A percentile compares a stretch with the other conserved stretches of the same genome.
Evolutionary conservation across 2,329 filamentous ascomycete genomes (phyloP).

Genomic region (Aspergillus fructus): DNA sequence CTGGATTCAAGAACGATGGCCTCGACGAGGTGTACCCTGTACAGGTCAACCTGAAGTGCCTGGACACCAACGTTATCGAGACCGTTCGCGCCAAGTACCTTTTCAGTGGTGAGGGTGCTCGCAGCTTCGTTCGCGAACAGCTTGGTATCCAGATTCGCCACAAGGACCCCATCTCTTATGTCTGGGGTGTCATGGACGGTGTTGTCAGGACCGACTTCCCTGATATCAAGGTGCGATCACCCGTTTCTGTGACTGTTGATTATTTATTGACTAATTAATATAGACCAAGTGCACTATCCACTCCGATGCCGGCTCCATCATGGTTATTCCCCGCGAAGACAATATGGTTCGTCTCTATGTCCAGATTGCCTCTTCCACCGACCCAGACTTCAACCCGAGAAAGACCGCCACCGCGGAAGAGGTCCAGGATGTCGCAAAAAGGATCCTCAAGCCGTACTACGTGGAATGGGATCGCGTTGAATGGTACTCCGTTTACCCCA

Average conservation of each 20-base stretch:
- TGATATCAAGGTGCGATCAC: slow-evolving; percentile 54
- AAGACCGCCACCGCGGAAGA: slow-evolving; percentile 60
- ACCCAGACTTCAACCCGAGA: slow-evolving; percentile 60
- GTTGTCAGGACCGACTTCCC: slow-evolving; percentile 64
- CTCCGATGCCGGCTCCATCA: slow-evolving; percentile 62
- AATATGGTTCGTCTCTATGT: slow-evolving; percentile 52
- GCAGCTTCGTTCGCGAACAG: slow-evolving; percentile 60
- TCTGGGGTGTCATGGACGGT: slow-evolving; percentile 68
- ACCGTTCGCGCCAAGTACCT: slow-evolving; percentile 63
- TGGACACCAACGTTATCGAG: slow-evolving; percentile 70
- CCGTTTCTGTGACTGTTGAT: not conserved
- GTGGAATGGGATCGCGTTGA: slow-evolving; percentile 65
- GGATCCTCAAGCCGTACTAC: slow-evolving; percentile 60
- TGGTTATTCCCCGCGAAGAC: slow-evolving; percentile 57
- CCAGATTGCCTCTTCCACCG: slow-evolving; percentile 63
- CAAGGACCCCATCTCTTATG: slow-evolving; percentile 63
- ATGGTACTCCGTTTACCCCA: slow-evolving; percentile 67
- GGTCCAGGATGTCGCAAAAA: slow-evolving; percentile 58
- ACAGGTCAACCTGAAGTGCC: slow-evolving; percentile 71
- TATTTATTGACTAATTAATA: not conserved
- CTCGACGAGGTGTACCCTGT: slow-evolving; percentile 72
- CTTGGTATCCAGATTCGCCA: slow-evolving; percentile 66
- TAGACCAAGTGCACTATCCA: slow-evolving; percentile 68
- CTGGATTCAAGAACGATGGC: slow-evolving; percentile 60
- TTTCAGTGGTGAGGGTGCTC: slow-evolving; percentile 63